A percentile compares a stretch with the other conserved stretches of the same genome.
These are phyloP conservation scores for Hypseocharis bilobata DNA, from an alignment of 441 rosid genomes.

Conservation along the genomic window DNA sequence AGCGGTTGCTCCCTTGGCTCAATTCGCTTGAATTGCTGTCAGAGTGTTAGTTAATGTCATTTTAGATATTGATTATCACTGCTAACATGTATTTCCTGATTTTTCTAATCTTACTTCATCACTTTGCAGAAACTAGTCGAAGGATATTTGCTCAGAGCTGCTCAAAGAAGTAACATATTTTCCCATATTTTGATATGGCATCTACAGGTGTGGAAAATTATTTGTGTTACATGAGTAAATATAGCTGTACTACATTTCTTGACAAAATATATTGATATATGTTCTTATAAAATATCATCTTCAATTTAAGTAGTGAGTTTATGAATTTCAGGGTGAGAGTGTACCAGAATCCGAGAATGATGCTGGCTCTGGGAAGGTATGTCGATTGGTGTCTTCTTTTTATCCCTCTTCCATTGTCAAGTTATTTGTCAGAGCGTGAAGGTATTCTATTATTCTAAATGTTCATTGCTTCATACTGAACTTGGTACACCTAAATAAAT, in stretches of 20 bases:
- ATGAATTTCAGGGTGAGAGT: conserved; percentile 69
- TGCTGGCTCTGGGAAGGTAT: conserved; percentile 51
- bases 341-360: conserved; percentile 65
- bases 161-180: conserved; percentile 86
- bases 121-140: conserved; percentile 73
- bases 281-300: conserved; percentile 10
- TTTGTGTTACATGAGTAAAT: not conserved
- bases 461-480: not conserved
- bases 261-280: conserved; percentile 12
- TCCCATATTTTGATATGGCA: conserved; percentile 96
- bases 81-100: not conserved
- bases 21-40: conserved; percentile 1
- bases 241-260: not conserved
- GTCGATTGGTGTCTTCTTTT: conserved; percentile 4
- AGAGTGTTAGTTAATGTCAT: not conserved
- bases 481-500: not conserved
- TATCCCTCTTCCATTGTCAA: conserved; percentile 8
- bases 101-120: conserved; percentile 2
- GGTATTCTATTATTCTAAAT: not conserved
- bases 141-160: conserved; percentile 94
- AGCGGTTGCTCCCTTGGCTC: not conserved
- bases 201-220: conserved; percentile 56
- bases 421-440: not conserved
- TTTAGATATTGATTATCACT: conserved; percentile 12
- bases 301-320: conserved; percentile 16